These are phyloP conservation scores for Aotearoamyces nothofagi DNA, from an alignment of 2,329 filamentous ascomycete genomes.

Conservation along the genomic window DNA sequence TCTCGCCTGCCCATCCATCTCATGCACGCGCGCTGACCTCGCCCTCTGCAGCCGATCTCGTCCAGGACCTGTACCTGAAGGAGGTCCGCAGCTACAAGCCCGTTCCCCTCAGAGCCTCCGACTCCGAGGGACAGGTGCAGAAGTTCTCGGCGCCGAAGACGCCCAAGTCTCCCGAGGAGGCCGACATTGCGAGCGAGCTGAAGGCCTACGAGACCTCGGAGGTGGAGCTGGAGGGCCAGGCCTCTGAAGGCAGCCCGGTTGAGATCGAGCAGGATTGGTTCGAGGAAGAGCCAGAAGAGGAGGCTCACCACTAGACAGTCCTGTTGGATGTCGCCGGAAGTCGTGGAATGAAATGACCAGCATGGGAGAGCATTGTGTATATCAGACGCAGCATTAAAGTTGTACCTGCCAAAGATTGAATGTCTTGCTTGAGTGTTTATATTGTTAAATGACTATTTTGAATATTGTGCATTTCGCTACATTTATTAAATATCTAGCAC, in stretches of 20 bases:
- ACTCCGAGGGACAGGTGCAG: slow-evolving; percentile 82
- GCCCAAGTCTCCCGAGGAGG: slow-evolving; percentile 82
- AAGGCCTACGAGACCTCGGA: slow-evolving; percentile 89
- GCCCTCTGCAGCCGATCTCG: slow-evolving; percentile 62
- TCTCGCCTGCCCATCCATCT: not conserved
- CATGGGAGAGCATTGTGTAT: too few species aligned
- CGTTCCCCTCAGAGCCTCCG: slow-evolving; percentile 65
- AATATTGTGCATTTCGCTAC: too few species aligned
- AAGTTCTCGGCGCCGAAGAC: slow-evolving; percentile 69
- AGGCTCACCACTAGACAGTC: too few species aligned
- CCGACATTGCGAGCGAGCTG: slow-evolving; percentile 79
- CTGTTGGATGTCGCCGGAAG: too few species aligned
- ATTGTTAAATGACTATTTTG: too few species aligned
- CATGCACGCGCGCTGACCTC: not conserved
- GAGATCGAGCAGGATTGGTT: slow-evolving; percentile 60
- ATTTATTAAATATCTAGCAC: too few species aligned
- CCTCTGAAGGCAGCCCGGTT: slow-evolving; percentile 42
- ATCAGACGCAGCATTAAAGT: too few species aligned
- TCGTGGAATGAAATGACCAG: too few species aligned
- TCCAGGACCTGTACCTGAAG: slow-evolving; percentile 94
- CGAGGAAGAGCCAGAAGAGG: slow-evolving; percentile 53
- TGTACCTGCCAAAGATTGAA: too few species aligned
- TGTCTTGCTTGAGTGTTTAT: too few species aligned
- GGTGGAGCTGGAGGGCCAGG: slow-evolving; percentile 87
- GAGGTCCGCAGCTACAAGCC: slow-evolving; percentile 95